These are phyloP conservation scores for Morella rubra DNA, from an alignment of 306 rosid genomes.

Conservation along the genomic window DNA sequence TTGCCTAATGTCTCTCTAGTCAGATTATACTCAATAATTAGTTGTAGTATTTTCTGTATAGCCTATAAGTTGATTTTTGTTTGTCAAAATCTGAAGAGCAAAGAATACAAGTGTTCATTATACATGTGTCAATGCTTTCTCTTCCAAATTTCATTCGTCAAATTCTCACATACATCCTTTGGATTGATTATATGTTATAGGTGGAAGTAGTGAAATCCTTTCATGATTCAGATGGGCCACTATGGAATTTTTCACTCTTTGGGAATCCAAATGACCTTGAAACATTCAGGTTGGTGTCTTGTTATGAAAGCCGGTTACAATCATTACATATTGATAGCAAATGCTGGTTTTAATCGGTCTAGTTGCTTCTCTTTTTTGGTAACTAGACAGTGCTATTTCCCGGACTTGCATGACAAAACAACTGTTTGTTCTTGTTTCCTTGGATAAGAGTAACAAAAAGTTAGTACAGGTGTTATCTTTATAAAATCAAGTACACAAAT, in stretches of 20 bases:
- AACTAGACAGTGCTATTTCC: neutral
- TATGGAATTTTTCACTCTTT: slow-evolving; percentile 87
- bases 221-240: slow-evolving; percentile 89
- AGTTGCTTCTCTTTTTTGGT: neutral
- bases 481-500: no score
- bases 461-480: no score
- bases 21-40: neutral
- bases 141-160: slow-evolving; percentile 23
- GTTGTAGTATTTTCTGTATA: neutral
- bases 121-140: neutral
- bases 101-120: slow-evolving; percentile 9
- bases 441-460: no score
- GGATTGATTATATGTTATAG: slow-evolving; percentile 43
- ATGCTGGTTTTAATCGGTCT: neutral
- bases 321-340: neutral
- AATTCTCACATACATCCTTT: slow-evolving; percentile 27
- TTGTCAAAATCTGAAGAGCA: neutral
- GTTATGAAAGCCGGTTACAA: neutral
- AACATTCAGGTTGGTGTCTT: slow-evolving; percentile 69
- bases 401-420: neutral
- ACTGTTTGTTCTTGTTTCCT: neutral
- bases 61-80: neutral
- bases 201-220: slow-evolving; percentile 88
- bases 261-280: slow-evolving; percentile 96
- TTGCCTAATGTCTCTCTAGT: neutral